Base-by-base conservation (phyloP, 2,329 filamentous ascomycete genomes). In the Hymenoscyphus albidus region DNA sequence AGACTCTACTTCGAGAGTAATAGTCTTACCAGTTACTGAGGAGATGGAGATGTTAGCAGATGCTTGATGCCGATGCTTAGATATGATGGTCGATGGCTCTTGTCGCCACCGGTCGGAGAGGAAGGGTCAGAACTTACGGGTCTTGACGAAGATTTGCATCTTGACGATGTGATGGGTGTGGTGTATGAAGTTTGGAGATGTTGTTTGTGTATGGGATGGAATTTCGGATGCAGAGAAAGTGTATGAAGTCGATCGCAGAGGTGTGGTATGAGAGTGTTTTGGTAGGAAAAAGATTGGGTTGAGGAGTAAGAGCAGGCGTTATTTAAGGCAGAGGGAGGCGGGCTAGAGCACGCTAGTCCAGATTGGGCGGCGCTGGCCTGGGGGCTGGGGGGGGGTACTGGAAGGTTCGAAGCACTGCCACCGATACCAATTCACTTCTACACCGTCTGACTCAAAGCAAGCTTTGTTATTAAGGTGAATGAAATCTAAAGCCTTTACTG, bases 81-180 rank as follows among this genome's bases (percentile, higher is more conserved):
- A 83, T 83, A 75, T 83, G 84, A 76, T 55, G 31, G 35, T 10
- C 84, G 56, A 62, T 82, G 72, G 83, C 80, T 69, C 48, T 39
- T n/a, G 78, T 54, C 22, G 31, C 35, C 68, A 68, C 66, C 67
- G 55, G 59, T 31, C 31, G 59, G 48, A 59, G 60, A 58, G 73
- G 48, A 58, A 61, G 58, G 73, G 75, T 72, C 70, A 68, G 42
- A 74, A 89, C 89, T 85, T 83, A 92, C 89, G 86, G 74, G 93
- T 97, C 89, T 97, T 97, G 76, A 97, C 93, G 81, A 97, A 97
- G 85, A 97, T 97, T 86, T 97, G 93, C 93, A 97, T 96, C 79
- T 65, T 72, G 65, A 67, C 68, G 70, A 67, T 62, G 57, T 66
- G 65, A 16, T 57, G 18, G 31, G 38, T 32, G 3, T 62, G 27